phyloP scores from a whole-genome alignment of 441 rosid genomes.

The Dalechampia spathulata region DNA sequence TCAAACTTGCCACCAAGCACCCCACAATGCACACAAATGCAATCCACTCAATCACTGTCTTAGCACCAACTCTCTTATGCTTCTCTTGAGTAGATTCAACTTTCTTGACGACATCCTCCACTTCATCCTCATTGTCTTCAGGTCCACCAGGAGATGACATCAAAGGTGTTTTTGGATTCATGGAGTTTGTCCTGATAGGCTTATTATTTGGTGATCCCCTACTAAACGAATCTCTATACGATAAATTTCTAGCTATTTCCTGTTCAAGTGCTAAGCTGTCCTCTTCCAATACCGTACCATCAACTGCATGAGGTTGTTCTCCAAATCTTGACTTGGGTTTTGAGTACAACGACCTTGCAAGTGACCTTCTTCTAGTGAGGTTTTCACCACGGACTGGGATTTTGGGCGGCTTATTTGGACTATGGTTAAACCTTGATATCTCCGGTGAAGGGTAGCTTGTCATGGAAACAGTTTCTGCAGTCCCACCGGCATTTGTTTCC shows the following conservation, averaged over 20 bases:
- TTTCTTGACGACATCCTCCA: conserved; percentile 49
- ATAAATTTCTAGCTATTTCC: conserved; percentile 25
- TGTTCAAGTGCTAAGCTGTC: conserved; percentile 23
- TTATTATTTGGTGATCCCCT: conserved; percentile 45
- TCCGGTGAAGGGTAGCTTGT: conserved; percentile 40
- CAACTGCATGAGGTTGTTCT: conserved; percentile 37
- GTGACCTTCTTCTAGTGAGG: conserved; percentile 33
- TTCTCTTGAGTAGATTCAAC: conserved; percentile 35
- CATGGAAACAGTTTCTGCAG: conserved; percentile 23
- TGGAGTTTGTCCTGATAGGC: conserved; percentile 27
- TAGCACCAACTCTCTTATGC: conserved; percentile 21
- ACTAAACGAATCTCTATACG: conserved; percentile 27
- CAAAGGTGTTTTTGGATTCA: conserved; percentile 26
- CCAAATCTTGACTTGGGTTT: conserved; percentile 84
- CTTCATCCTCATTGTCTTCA: conserved; percentile 42
- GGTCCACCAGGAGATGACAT: conserved; percentile 31
- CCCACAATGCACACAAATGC: conserved; percentile 30
- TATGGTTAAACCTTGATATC: conserved; percentile 28
- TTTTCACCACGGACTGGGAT: conserved; percentile 31
- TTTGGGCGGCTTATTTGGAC: conserved; percentile 56
- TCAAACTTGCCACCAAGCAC: conserved; percentile 54
- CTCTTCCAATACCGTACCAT: conserved; percentile 34
- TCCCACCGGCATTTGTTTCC: conserved; percentile 18
- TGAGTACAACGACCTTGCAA: conserved; percentile 50
- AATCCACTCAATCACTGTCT: conserved; percentile 43